phyloP scores from a whole-genome alignment of 495 filamentous ascomycete species.

The Hypoxylon cercidicola region DNA sequence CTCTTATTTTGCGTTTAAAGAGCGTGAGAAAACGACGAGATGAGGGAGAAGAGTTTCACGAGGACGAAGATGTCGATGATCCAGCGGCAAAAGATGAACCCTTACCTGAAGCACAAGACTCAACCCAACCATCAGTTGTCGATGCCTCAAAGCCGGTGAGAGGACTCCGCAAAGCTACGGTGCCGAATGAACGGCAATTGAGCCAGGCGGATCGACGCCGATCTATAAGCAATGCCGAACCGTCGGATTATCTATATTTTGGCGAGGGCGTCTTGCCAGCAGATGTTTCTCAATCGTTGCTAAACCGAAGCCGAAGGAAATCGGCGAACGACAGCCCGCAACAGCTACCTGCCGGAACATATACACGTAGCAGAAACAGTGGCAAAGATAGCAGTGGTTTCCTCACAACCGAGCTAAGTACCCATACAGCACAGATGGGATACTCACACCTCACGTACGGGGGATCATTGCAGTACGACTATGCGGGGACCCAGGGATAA shows the following conservation, averaged over 20 bases:
- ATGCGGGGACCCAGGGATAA: constrained; percentile 13
- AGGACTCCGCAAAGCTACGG: constrained; percentile 12
- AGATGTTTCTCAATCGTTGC: constrained; percentile 7
- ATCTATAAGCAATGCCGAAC: background rate
- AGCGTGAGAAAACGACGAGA: constrained; percentile 7
- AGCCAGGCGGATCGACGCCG: background rate
- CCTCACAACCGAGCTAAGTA: constrained; percentile 14
- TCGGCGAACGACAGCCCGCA: background rate
- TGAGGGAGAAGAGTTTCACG: background rate
- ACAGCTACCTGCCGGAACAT: background rate
- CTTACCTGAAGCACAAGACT: background rate
- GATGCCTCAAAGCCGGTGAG: background rate
- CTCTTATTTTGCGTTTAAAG: constrained; percentile 8
- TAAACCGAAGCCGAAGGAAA: constrained; percentile 8
- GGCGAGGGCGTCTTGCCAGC: constrained; percentile 12
- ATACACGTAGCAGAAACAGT: background rate
- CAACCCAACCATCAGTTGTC: background rate
- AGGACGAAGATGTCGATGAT: background rate
- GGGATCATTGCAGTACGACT: constrained; percentile 18
- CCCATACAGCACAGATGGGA: constrained; percentile 23
- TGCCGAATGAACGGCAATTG: background rate
- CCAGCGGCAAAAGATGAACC: background rate
- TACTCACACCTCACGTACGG: constrained; percentile 23
- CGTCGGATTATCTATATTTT: constrained; percentile 24
- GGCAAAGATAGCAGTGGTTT: constrained; percentile 23